Conservation (phyloP, 225 moss, liverwort and hornwort species). For the Thuidium tamariscinum region DNA sequence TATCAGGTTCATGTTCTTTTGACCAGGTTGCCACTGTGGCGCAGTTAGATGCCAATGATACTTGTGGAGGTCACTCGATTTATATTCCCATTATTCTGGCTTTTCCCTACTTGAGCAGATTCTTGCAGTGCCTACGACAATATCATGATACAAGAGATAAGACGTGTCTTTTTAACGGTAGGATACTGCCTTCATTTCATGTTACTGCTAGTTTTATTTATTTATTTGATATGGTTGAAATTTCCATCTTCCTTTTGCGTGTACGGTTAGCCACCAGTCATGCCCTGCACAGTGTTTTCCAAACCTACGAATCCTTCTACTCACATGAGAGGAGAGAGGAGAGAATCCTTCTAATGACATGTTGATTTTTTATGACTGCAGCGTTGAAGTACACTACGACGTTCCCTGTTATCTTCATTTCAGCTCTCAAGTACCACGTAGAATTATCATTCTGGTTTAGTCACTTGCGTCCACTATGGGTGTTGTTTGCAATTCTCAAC, state of each 20-base stretch:
- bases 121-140: conserved; percentile 88
- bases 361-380: conserved; percentile 30
- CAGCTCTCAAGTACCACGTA: conserved; percentile 84
- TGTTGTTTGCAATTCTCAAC: conserved; percentile 75
- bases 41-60: conserved; percentile 53
- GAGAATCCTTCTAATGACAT: neutral
- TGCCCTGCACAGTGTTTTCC: neutral
- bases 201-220: neutral
- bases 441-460: conserved; percentile 43
- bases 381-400: conserved; percentile 91
- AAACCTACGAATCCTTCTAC: neutral
- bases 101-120: conserved; percentile 87
- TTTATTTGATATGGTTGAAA: neutral
- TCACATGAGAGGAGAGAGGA: neutral
- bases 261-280: neutral
- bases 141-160: conserved; percentile 86
- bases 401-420: conserved; percentile 91
- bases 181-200: neutral
- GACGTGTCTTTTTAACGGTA: conserved; percentile 85
- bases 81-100: conserved; percentile 84
- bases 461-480: conserved; percentile 79
- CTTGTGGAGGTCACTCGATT: conserved; percentile 80
- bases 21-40: conserved; percentile 62
- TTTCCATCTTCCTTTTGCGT: neutral
- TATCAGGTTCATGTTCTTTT: conserved; percentile 1